These are phyloP conservation scores for Metrosideros polymorpha DNA, from an alignment of 441 rosid species.

Conservation along the genomic window DNA sequence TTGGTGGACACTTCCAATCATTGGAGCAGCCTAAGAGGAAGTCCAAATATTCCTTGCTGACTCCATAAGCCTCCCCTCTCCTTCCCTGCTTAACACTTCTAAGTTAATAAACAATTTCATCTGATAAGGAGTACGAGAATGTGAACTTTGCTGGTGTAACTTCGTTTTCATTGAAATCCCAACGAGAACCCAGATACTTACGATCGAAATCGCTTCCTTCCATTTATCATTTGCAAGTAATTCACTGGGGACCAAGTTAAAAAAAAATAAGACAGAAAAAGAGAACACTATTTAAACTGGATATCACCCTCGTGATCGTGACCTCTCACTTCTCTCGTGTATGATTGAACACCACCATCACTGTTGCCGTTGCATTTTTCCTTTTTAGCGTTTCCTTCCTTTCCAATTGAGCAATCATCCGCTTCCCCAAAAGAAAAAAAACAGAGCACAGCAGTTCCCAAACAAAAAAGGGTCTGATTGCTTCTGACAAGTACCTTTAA, in stretches of 20 bases:
- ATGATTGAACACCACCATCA: background rate
- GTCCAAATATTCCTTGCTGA: background rate
- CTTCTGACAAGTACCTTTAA: background rate
- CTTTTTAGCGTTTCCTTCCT: background rate
- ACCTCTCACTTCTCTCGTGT: background rate
- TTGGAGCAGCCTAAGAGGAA: background rate
- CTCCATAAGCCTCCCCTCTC: background rate
- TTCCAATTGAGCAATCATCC: background rate
- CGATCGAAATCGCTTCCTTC: background rate
- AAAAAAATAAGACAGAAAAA: background rate
- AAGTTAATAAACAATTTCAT: background rate
- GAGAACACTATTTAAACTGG: background rate
- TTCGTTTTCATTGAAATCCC: background rate
- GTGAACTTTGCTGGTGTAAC: background rate
- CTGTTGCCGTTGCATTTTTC: background rate
- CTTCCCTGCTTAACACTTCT: background rate
- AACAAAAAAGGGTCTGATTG: background rate
- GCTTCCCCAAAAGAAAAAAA: background rate
- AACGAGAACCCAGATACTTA: background rate
- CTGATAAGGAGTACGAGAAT: background rate
- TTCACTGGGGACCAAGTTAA: background rate
- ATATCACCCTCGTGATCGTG: background rate
- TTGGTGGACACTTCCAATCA: conserved; percentile 2
- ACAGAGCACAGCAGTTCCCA: background rate
- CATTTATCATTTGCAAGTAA: background rate